phyloP scores from a whole-genome alignment of 2,329 filamentous ascomycete species.

The Fusarium concolor region DNA sequence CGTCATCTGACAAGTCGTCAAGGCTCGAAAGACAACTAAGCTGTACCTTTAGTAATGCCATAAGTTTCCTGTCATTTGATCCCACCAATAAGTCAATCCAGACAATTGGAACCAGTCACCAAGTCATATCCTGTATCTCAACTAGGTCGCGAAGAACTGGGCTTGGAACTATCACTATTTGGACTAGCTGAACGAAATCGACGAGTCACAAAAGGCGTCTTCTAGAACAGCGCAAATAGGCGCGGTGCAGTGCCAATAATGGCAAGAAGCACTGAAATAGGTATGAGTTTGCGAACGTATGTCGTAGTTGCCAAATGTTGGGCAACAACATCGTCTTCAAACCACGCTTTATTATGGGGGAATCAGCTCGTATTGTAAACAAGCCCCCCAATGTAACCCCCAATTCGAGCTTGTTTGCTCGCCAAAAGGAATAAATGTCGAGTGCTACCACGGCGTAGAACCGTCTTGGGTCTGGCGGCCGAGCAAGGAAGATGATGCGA shows the following conservation, averaged over 20 bases:
- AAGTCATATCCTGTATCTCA: not conserved
- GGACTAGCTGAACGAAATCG: not conserved
- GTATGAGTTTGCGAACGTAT: constrained; percentile 7
- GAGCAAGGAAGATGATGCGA: constrained; percentile 35
- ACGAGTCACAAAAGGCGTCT: constrained; percentile 11
- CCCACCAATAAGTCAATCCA: too few species aligned
- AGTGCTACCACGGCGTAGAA: not conserved
- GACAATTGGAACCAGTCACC: too few species aligned
- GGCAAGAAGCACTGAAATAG: constrained; percentile 2
- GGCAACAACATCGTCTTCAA: not conserved
- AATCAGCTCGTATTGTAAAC: not conserved
- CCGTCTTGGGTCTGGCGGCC: constrained; percentile 24
- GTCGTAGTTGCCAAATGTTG: not conserved
- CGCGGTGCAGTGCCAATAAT: not conserved
- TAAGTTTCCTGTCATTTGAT: too few species aligned
- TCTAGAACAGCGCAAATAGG: constrained; percentile 22
- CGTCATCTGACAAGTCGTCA: too few species aligned
- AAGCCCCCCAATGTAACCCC: constrained; percentile 1
- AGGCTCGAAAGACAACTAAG: too few species aligned
- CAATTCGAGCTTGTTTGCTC: constrained; percentile 1
- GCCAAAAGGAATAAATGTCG: constrained; percentile 7
- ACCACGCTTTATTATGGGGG: not conserved
- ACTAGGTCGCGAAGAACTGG: not conserved
- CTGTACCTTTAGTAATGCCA: too few species aligned
- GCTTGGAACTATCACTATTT: not conserved